phyloP scores from a whole-genome alignment of 495 filamentous ascomycete genomes.

The Echria macrotheca region DNA sequence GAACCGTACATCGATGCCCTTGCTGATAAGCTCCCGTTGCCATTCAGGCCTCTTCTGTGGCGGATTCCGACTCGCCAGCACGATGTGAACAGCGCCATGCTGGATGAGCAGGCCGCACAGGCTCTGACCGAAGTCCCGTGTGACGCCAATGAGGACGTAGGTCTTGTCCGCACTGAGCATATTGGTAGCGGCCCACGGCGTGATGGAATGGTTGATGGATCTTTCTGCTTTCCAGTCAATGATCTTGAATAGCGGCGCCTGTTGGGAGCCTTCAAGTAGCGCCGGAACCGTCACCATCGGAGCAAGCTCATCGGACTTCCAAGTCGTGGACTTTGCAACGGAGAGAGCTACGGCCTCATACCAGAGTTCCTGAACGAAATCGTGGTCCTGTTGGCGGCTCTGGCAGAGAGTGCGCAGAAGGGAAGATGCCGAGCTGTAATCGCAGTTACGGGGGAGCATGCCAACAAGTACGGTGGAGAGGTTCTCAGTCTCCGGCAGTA shows the following conservation, averaged over 20 bases:
- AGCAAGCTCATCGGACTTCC: background rate
- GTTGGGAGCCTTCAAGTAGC: constrained; percentile 12
- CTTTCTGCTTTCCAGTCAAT: constrained; percentile 39
- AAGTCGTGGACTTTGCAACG: constrained; percentile 7
- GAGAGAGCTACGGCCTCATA: constrained; percentile 18
- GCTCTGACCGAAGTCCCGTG: constrained; percentile 53
- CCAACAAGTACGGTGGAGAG: constrained; percentile 23
- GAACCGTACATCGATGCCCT: constrained; percentile 30
- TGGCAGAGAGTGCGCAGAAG: constrained; percentile 2
- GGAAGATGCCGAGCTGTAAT: constrained; percentile 14
- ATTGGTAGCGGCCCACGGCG: constrained; percentile 9
- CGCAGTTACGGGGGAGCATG: constrained; percentile 18
- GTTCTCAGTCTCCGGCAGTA: constrained; percentile 17
- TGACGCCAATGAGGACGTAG: constrained; percentile 54
- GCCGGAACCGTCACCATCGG: constrained; percentile 17
- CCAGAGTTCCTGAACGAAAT: constrained; percentile 14
- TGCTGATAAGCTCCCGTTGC: constrained; percentile 32
- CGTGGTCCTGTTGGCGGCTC: background rate
- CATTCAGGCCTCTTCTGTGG: constrained; percentile 30
- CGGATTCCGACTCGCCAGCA: constrained; percentile 53
- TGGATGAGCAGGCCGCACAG: constrained; percentile 51
- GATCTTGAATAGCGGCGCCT: constrained; percentile 19
- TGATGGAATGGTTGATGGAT: constrained; percentile 12
- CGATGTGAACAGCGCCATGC: constrained; percentile 50
- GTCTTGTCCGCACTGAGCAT: constrained; percentile 40